Percentiles rank a stretch among this genome's conserved stretches.
Conservation (phyloP, 202 grass and related monocot species). For the Eragrostis tef region DNA sequence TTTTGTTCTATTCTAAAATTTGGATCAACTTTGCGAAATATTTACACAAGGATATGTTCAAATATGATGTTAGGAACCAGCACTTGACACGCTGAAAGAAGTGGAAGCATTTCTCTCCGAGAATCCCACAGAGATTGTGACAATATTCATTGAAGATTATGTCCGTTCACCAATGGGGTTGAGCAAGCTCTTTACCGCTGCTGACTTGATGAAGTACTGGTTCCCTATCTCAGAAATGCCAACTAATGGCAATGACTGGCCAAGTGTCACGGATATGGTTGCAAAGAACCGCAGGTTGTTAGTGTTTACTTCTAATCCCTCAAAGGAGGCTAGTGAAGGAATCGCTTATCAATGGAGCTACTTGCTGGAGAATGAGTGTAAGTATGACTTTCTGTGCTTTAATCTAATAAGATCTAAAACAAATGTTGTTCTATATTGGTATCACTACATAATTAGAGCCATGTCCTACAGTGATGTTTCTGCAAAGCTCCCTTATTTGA, state of each 20-base stretch:
- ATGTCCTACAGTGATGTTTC: not conserved
- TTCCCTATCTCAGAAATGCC: slow-evolving; percentile 90
- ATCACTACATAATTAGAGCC: not conserved
- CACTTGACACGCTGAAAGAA: slow-evolving; percentile 88
- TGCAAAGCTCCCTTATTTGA: not conserved
- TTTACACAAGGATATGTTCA: slow-evolving; percentile 18
- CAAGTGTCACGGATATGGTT: slow-evolving; percentile 80
- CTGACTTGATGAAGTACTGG: slow-evolving; percentile 83
- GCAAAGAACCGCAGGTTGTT: slow-evolving; percentile 77
- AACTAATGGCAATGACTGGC: slow-evolving; percentile 79
- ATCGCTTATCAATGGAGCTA: slow-evolving; percentile 93
- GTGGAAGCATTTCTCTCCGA: slow-evolving; percentile 83
- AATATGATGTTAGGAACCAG: slow-evolving; percentile 73
- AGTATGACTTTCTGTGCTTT: slow-evolving; percentile 35
- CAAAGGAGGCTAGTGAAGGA: slow-evolving; percentile 85
- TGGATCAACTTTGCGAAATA: not conserved
- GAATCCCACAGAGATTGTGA: slow-evolving; percentile 93
- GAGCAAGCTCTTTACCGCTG: slow-evolving; percentile 75
- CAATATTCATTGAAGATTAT: slow-evolving; percentile 98
- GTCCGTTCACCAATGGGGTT: slow-evolving; percentile 77
- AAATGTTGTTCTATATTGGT: slow-evolving; percentile 3
- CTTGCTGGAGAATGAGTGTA: slow-evolving; percentile 94
- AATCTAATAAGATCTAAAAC: not conserved
- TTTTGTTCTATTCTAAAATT: not conserved
- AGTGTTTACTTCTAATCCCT: slow-evolving; percentile 92